A percentile compares a stretch with the other conserved stretches of the same genome.
Evolutionary conservation across 1,139 yeast genomes (phyloP).

Genomic region (Pichia sorboxylosa): DNA sequence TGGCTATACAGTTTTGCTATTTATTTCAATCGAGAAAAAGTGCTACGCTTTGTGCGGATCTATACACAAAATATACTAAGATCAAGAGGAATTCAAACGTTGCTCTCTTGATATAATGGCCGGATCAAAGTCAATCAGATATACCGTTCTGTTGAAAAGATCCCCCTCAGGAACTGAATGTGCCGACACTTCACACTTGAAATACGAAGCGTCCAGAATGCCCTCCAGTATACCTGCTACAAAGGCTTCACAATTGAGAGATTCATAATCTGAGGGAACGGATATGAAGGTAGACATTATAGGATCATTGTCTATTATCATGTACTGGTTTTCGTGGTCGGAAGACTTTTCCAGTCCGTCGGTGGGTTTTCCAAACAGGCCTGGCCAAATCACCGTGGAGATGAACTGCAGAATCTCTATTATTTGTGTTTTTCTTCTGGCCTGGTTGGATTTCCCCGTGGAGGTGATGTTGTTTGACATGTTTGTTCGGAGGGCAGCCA

Average conservation of each 20-base stretch:
- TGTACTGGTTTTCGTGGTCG: slow-evolving; percentile 69
- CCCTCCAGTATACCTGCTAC: slow-evolving; percentile 91
- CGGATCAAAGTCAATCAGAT: slow-evolving; percentile 52
- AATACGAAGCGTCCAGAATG: slow-evolving; percentile 67
- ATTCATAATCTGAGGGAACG: slow-evolving; percentile 70
- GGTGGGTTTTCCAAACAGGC: slow-evolving; percentile 71
- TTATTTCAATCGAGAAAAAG: no score
- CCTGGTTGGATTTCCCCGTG: slow-evolving; percentile 50
- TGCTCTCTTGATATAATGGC: slow-evolving; percentile 3
- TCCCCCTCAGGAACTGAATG: slow-evolving; percentile 66
- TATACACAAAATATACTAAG: no score
- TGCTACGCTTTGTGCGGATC: no score
- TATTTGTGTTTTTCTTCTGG: slow-evolving; percentile 60
- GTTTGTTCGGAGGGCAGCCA: slow-evolving; percentile 42
- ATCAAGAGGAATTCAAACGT: no score
- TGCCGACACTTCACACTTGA: slow-evolving; percentile 78
- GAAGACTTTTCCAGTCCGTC: slow-evolving; percentile 83
- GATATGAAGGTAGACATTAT: slow-evolving; percentile 64
- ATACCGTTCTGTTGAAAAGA: slow-evolving; percentile 66
- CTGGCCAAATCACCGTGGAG: slow-evolving; percentile 72
- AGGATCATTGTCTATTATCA: slow-evolving; percentile 80
- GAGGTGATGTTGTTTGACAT: slow-evolving; percentile 36
- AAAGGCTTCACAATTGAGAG: slow-evolving; percentile 73
- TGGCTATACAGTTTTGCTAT: not conserved
- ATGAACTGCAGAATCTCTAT: slow-evolving; percentile 77